Evolutionary conservation across 2,329 filamentous ascomycete species (phyloP).

Genomic region (Phaeosphaeria sp.): DNA sequence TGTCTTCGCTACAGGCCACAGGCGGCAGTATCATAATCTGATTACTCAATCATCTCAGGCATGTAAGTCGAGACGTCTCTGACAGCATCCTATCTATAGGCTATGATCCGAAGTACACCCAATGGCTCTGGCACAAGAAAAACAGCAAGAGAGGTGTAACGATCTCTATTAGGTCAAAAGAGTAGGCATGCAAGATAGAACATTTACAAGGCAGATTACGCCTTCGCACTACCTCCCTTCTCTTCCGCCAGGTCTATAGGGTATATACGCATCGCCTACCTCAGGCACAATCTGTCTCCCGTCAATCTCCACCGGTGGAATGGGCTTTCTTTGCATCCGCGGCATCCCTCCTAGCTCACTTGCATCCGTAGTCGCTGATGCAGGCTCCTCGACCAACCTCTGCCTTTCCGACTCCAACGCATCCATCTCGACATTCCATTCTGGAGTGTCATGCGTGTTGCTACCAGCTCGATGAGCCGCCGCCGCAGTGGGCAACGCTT

Average conservation of each 20-base stretch:
- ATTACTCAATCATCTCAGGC: too few species aligned
- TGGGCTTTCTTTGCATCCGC: conserved; percentile 22
- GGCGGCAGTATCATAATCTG: too few species aligned
- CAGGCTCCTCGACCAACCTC: conserved; percentile 4
- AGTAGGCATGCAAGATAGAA: background rate
- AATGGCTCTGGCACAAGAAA: too few species aligned
- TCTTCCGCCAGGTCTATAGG: conserved; percentile 10
- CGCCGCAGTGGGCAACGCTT: background rate
- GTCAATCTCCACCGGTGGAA: conserved; percentile 27
- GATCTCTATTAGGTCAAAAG: too few species aligned
- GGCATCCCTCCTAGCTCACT: conserved; percentile 22
- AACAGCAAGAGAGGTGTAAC: too few species aligned
- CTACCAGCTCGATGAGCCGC: background rate
- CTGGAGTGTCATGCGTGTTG: conserved; percentile 19
- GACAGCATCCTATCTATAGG: too few species aligned
- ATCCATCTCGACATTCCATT: conserved; percentile 33
- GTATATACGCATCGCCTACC: conserved; percentile 19
- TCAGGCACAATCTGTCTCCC: conserved; percentile 14
- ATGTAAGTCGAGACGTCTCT: too few species aligned
- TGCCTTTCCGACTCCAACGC: conserved; percentile 20
- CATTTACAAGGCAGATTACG: background rate
- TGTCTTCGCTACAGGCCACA: too few species aligned
- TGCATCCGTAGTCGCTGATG: background rate
- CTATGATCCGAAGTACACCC: too few species aligned
- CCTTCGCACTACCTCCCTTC: background rate